Conservation (phyloP, 2,329 filamentous ascomycete species). For the Paraphaeosphaeria sporulosa region DNA sequence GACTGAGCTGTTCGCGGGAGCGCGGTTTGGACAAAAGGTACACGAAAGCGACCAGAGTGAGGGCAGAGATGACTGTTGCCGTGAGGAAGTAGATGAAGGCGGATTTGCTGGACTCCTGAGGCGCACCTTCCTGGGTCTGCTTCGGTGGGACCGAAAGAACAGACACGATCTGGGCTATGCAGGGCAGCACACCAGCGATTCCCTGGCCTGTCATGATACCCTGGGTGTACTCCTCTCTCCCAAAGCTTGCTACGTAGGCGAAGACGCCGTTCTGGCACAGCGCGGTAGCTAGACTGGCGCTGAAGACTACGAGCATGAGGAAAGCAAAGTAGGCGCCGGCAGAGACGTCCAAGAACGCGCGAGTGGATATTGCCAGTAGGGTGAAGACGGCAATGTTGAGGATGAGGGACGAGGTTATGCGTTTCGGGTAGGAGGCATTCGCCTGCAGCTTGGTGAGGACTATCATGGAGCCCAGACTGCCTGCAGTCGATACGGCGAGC, state of each 20-base stretch:
- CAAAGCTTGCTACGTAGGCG: conserved; percentile 87
- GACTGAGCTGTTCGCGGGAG: conserved; percentile 34
- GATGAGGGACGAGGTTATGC: conserved; percentile 78
- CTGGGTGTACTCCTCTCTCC: conserved; percentile 87
- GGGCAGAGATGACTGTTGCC: conserved; percentile 76
- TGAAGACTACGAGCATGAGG: conserved; percentile 80
- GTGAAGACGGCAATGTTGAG: conserved; percentile 81
- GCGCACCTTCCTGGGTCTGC: conserved; percentile 44
- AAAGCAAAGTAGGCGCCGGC: conserved; percentile 78
- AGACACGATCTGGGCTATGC: conserved; percentile 83
- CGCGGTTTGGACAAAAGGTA: conserved; percentile 69
- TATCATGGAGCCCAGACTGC: conserved; percentile 79
- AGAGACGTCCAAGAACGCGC: conserved; percentile 68
- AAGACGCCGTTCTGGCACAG: conserved; percentile 94
- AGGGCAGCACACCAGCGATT: conserved; percentile 87
- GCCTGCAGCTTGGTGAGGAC: conserved; percentile 81
- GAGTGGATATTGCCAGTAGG: conserved; percentile 81
- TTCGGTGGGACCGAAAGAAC: conserved; percentile 70
- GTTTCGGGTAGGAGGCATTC: conserved; percentile 84
- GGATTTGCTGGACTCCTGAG: conserved; percentile 65
- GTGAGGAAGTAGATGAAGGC: conserved; percentile 93
- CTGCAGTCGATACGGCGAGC: conserved; percentile 82
- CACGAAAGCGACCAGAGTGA: conserved; percentile 76
- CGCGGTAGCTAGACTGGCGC: conserved; percentile 80
- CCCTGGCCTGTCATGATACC: conserved; percentile 96